Evolutionary conservation across 1,139 yeast genomes (phyloP), one percentile per base, ranked within the genome.

Genomic region (Candida tetrigidarum): DNA sequence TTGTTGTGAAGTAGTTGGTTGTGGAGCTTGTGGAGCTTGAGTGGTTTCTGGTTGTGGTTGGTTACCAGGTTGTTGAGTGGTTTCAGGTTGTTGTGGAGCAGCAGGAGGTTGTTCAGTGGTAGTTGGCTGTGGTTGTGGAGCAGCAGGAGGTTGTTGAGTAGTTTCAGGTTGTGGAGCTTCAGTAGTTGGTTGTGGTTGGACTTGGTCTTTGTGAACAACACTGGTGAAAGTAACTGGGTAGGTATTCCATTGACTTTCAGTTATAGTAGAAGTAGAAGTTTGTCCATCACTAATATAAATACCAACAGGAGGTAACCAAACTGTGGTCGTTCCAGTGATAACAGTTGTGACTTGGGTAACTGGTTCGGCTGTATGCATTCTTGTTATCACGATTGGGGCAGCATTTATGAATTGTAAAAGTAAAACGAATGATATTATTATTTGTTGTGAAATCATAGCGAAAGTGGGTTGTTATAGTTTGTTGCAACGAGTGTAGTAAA

Each of bases 301-400:
- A 58, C 84, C 81, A 26, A 85, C 90, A n/a, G 89, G 82, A 42
- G 91, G 89, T 46, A 85, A 79, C 48, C 77, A 71, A 23, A 79
- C 69, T 8, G 86, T 76, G 36, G 83, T 75, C 5, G 86, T 82
- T 7, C 84, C 79, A 1, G 87, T 83, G 18, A 81, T 73, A 51
- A 71, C 71, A 18, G 81, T 76, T 45, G 75, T 67, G 1, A 83
- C 77, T 12, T 72, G 70, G 2, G 86, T 81, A 22, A 81, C 81
- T 2, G 81, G 66, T 1, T 67, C 73, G n/a, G 89, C 90, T 22
- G 88, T 83, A 56, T 81, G 85, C 37, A 70, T 66, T 57, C 86
- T 74, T 9, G 91, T 84, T 45, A 84, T 71, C 20, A 81, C 55
- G 35, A 61, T 66, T 27, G 67, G 75, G 18, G 67, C 63, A 9